Evolutionary conservation across 208 protist species (phyloP), one percentile per base, ranked within the genome.

Genomic region (Entamoeba invadens): DNA sequence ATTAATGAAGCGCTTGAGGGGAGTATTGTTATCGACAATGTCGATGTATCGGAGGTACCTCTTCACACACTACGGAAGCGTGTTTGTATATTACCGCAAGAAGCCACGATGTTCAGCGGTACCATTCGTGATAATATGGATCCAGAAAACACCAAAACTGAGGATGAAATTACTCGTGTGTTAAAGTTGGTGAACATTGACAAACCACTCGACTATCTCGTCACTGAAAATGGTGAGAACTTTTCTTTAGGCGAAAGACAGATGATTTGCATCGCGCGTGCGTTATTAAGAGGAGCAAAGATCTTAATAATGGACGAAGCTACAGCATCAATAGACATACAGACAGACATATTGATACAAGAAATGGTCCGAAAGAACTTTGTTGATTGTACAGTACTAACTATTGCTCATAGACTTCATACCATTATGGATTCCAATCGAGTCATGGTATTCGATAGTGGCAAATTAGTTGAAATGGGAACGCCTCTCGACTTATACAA

Each of bases 371-470:
- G 94, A 46, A 92, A 94, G 18, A 2, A 72, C 0, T 93, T 95
- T 44, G 44, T 57, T n/a, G 44, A 92, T 14, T 45, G 44, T 12
- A 95, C 94, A 14, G 50, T 95, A 31, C n/a, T 94, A 1, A 93
- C 93, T 16, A 95, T 95, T 87, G 94, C 94, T 1, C 94, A 95
- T 50, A 50, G 94, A 87, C 44, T 95, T 8, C 4, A 94, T 57
- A 95, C 94, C 25, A 91, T 95, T 46, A 94, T 95, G 50, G 93
- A 97, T 93, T 97, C 95, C 93, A 96, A 98, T 94, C 96, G 97
- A 25, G 96, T 98, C 44, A 94, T 98, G 38, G 95, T 97, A 50
- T 44, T 98, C 42, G 68, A 87, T 35, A 5, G 42, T 87, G 68
- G 68, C 42, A 4, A 87, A 25, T 87, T 87, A 35, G 42, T 87